Evolutionary conservation across 2,329 filamentous ascomycete genomes (phyloP), one percentile per base, ranked within the genome.

Genomic region (Sporothrix protearum): DNA sequence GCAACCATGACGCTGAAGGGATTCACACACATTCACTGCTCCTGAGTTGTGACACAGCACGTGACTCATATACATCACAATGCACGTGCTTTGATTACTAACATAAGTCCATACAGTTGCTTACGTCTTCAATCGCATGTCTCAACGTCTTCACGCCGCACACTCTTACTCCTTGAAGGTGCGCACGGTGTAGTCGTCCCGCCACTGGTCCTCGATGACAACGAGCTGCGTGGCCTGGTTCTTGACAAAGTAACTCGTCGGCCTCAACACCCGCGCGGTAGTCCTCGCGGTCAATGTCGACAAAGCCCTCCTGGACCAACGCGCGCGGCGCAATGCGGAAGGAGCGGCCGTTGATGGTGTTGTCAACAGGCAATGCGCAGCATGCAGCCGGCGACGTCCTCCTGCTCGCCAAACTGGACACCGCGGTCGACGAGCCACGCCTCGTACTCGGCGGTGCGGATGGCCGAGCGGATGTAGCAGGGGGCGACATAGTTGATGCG

Each of bases 191-290:
- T 70, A 63, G 53, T 61, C 68, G 28, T 70, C 68, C 28, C 45
- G 55, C 68, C 68, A 70, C 68, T 70, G 55, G 57, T 63, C 68
- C 68, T 69, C 68, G 33, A 69, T 69, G 42, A 59, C 63, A 39
- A 59, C 68, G 8, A 69, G 68, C 68, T 69, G 68, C 4, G 68
- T 61, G 33, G 53, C 51, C 53, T 69, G 68, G 51, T 45, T 61
- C 68, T 61, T 61, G 36, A 36, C 28, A 33, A 61, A 49, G 39
- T 69, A 69, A 69, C 53, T 33, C 68, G 42, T 69, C 68, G 2
- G 33, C 68, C 1, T n/a, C 36, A 16, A n/a, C 51, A 39, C 14
- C 28, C 36, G 61, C 68, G 55, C 53, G 53, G 42, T 61, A 69
- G 68, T 61, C 68, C 25, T 69, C 53, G 51, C 68, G 68, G 68